Evolutionary conservation across 2,329 filamentous ascomycete genomes (phyloP), one percentile per base, ranked within the genome.

Genomic region (Camillea tinctor): DNA sequence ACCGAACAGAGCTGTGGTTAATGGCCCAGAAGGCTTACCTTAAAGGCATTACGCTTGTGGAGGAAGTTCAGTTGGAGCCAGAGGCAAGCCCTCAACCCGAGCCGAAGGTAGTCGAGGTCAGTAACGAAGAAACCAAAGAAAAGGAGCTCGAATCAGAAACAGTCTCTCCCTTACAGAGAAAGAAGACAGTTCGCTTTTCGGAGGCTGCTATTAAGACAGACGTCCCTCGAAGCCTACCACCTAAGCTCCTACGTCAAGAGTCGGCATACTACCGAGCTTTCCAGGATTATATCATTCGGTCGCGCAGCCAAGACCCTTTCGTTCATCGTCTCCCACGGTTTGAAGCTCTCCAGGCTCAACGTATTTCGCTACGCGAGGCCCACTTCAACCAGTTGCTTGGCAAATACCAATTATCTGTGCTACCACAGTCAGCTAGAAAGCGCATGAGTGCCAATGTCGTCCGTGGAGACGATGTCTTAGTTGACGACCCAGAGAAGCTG

Each of bases 261-360:
- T 88, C 89, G 3, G 90, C 93, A 4, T 97, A 97, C 76, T 94
- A 93, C 77, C 89, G 91, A 62, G 92, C 92, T 9, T 97, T 97
- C 74, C 88, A 92, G 67, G 87, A 89, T 71, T 84, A 91, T 66
- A 79, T 88, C 52, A 83, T 90, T 60, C 85, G 85, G 30, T 86
- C 86, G 15, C 86, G 85, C 59, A 80, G 82, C 56, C 79, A 82
- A 19, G 95, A 98, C 74, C 87, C 89, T 9, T 97, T 97, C 72
- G 84, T 96, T 57, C 91, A 96, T 74, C 89, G 92, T 50, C 87
- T 92, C 59, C 85, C 91, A 22, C 89, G 95, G 54, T 96, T 94
- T 61, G 94, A 98, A 73, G 92, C 92, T 22, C 82, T 97, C 53
- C 94, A 97, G 73, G 86, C 92, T 24, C 87, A 90, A 70, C 89